A percentile compares a stretch with the other conserved stretches of the same genome.
Conservation (phyloP, 2,329 filamentous ascomycete genomes). For the Hysterium pulicare region DNA sequence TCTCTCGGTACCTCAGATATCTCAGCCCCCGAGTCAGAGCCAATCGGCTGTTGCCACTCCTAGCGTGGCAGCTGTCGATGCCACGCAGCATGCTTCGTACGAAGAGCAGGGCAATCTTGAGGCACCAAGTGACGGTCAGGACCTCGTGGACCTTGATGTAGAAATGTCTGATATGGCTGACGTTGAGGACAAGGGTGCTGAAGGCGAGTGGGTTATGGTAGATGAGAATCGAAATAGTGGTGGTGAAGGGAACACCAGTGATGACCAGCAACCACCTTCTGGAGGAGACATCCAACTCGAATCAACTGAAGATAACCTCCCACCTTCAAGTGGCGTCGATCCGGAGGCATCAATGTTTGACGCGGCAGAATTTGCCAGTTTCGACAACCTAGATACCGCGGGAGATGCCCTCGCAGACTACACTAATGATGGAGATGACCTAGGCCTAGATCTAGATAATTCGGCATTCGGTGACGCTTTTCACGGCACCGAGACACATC, state of each 20-base stretch:
- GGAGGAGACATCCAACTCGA: conserved; percentile 12
- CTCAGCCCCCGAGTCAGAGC: conserved; percentile 54
- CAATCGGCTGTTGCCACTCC: conserved; percentile 60
- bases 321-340: conserved; percentile 22
- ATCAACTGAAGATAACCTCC: conserved; percentile 7
- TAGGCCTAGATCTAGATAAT: conserved; percentile 37
- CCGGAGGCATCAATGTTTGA: conserved; percentile 35
- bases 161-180: conserved; percentile 58
- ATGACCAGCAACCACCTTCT: conserved; percentile 15
- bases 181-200: conserved; percentile 25
- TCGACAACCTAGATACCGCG: conserved; percentile 38
- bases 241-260: conserved; percentile 10
- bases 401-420: conserved; percentile 39
- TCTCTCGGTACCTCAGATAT: conserved; percentile 55
- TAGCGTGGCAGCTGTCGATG: conserved; percentile 23
- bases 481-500: conserved; percentile 35
- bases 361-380: conserved; percentile 32
- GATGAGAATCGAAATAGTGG: conserved; percentile 16
- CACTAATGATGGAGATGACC: conserved; percentile 29
- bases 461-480: conserved; percentile 41
- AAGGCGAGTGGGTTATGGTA: conserved; percentile 36
- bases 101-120: conserved; percentile 25
- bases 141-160: conserved; percentile 44
- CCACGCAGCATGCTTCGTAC: conserved; percentile 10
- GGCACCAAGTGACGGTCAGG: conserved; percentile 20